Evolutionary conservation across 257 asterid species (phyloP).

Genomic region (Nicotiana knightiana): DNA sequence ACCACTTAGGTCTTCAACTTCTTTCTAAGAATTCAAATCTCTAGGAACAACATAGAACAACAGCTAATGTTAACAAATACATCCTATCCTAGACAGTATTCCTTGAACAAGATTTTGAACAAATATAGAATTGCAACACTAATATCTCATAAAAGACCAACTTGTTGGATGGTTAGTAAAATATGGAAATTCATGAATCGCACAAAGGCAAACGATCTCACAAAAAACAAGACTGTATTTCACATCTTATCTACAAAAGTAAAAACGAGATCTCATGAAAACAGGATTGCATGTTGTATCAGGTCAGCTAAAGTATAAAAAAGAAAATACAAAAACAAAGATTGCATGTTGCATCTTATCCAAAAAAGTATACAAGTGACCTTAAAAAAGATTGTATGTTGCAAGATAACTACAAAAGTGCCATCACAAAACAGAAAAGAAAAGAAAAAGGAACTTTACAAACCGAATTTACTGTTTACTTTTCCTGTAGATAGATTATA

Average conservation of each 20-base stretch:
- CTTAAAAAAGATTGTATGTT: neutral
- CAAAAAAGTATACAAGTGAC: neutral
- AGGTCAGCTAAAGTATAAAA: neutral
- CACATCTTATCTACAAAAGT: neutral
- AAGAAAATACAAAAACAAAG: neutral
- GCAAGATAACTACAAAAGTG: neutral
- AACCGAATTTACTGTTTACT: no score
- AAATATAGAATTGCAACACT: neutral
- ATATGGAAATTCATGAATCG: neutral
- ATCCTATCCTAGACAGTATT: neutral
- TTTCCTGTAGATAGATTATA: no score
- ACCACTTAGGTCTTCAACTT: conserved; percentile 8
- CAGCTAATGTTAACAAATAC: neutral
- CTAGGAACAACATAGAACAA: neutral
- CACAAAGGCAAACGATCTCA: neutral
- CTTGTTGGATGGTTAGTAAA: neutral
- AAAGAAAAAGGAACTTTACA: no score
- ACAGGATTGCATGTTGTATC: neutral
- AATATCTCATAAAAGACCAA: neutral
- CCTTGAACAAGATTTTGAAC: neutral
- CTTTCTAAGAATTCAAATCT: neutral
- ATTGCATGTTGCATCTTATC: neutral
- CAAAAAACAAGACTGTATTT: neutral
- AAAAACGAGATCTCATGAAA: neutral
- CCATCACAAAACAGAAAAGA: neutral